A percentile compares a stretch with the other conserved stretches of the same genome.
These are phyloP conservation scores for Pleurotus platypus DNA, from an alignment of 768 basidiomycete species.

Conservation along the genomic window DNA sequence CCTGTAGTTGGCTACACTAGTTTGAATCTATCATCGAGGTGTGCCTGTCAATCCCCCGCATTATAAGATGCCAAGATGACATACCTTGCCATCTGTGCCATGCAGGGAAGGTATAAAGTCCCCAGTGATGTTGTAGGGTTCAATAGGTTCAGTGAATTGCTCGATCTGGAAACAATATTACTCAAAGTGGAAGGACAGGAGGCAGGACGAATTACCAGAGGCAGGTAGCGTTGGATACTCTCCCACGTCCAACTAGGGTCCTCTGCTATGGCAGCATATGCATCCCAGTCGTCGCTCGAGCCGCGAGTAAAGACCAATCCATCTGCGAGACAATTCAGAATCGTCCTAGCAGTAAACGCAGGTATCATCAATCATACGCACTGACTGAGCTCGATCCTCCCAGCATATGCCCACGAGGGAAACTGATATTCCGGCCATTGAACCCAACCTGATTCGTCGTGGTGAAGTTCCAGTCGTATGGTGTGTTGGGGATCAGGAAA, in stretches of 20 bases:
- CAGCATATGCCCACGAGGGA: conserved; percentile 15
- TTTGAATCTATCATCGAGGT: not conserved
- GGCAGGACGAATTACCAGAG: conserved; percentile 14
- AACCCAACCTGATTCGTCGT: conserved; percentile 15
- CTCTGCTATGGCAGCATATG: conserved; percentile 17
- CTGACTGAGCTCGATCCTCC: conserved; percentile 17
- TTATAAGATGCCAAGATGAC: not conserved
- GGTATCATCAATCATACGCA: conserved; percentile 5
- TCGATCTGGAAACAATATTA: conserved; percentile 20
- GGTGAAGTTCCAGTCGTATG: conserved; percentile 17
- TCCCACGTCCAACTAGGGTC: conserved; percentile 27
- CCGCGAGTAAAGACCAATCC: conserved; percentile 22
- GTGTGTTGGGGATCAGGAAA: not conserved
- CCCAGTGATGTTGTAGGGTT: conserved; percentile 23
- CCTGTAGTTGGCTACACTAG: conserved; percentile 19
- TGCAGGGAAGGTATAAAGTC: conserved; percentile 25
- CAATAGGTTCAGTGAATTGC: conserved; percentile 18
- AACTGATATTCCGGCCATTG: conserved; percentile 12
- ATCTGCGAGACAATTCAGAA: conserved; percentile 8
- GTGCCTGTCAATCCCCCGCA: not conserved
- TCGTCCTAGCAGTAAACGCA: not conserved
- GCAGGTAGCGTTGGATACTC: conserved; percentile 19
- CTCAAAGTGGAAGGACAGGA: not conserved
- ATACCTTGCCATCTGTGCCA: conserved; percentile 18
- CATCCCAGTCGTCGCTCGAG: conserved; percentile 21